Base-by-base conservation (phyloP, 2,329 filamentous ascomycete genomes). In the Aspergillus neotritici region DNA sequence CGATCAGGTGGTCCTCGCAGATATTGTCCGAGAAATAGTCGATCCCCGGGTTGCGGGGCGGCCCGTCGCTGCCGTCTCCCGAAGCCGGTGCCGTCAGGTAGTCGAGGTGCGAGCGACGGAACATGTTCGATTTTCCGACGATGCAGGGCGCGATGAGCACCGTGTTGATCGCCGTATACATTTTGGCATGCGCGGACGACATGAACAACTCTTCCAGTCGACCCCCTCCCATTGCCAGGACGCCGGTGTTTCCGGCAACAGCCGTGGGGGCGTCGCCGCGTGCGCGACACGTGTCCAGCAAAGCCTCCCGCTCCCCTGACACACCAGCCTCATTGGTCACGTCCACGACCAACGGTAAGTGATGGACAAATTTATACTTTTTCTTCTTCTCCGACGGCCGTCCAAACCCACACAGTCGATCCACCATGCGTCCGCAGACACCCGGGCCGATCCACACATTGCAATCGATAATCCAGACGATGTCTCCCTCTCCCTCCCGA, bases 111-210 rank as follows among this genome's bases (percentile, higher is more conserved):
- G 87, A 87, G 49, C 86, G 87, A 46, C 93, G 86, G 69, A 97
- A 98, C 90, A 98, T 97, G 70, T 94, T 97, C 58, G 88, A 94
- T 71, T 98, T 98, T 39, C 93, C 93, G 15, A 97, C 84, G 45
- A 94, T 85, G 66, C 93, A 98, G 7, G 94, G 93, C 0, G 93
- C 93, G 40, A 97, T 71, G 3, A 86, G 78, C 12, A 96, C 87
- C 0, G 87, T 87, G 67, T 97, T 97, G 76, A 98, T 98, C 48
- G 91, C 93, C 7, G 84, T 85, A 71, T 98, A 98, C 74, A 98
- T 97, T 63, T 98, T 98, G 55, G 89, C 88, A 65, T 98, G 93
- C 0, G 88, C 82, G 0, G 89, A 93, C 1, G 88, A 84, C 77
- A 98, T 86, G 70, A 97, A 98, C 66, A 91, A 81, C 62, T 98